Evolutionary conservation across 169 alveolate genomes (phyloP).

Genomic region (Ophryocystis elektroscirrha): DNA sequence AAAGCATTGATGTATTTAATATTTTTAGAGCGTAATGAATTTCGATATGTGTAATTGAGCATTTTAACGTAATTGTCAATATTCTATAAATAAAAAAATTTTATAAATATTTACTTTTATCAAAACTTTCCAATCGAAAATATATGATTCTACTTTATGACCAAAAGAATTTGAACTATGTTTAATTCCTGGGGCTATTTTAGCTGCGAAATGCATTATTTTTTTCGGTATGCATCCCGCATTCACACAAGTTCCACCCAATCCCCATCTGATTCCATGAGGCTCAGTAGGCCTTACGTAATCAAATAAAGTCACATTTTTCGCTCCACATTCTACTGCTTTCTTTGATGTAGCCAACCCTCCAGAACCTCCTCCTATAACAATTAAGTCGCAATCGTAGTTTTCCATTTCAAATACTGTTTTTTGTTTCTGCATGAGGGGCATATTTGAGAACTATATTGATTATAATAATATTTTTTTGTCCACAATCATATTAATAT

Average conservation of each 20-base stretch:
- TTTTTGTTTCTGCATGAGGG: too few relatives aligned
- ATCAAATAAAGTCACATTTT: conserved; percentile 73
- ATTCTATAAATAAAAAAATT: neutral
- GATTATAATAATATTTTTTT: too few relatives aligned
- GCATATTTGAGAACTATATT: too few relatives aligned
- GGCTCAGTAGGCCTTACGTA: conserved; percentile 83
- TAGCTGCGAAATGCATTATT: conserved; percentile 82
- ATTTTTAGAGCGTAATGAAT: conserved; percentile 40
- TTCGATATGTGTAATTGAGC: conserved; percentile 70
- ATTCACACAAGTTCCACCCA: conserved; percentile 94
- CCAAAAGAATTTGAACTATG: conserved; percentile 36
- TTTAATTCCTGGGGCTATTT: conserved; percentile 40
- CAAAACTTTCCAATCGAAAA: conserved; percentile 13
- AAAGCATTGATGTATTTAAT: conserved; percentile 61
- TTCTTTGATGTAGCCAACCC: conserved; percentile 78
- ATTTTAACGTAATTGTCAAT: conserved; percentile 60
- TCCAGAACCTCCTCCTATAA: conserved; percentile 71
- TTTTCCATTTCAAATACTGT: neutral
- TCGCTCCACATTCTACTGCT: conserved; percentile 72
- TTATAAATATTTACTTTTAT: neutral
- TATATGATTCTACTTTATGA: conserved; percentile 6
- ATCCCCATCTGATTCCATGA: conserved; percentile 79
- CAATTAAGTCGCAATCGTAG: conserved; percentile 26
- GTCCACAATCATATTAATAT: too few relatives aligned
- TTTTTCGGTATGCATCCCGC: conserved; percentile 98